These are phyloP conservation scores for Scedosporium apiospermum DNA, from an alignment of 2,329 filamentous ascomycete genomes.

Conservation along the genomic window DNA sequence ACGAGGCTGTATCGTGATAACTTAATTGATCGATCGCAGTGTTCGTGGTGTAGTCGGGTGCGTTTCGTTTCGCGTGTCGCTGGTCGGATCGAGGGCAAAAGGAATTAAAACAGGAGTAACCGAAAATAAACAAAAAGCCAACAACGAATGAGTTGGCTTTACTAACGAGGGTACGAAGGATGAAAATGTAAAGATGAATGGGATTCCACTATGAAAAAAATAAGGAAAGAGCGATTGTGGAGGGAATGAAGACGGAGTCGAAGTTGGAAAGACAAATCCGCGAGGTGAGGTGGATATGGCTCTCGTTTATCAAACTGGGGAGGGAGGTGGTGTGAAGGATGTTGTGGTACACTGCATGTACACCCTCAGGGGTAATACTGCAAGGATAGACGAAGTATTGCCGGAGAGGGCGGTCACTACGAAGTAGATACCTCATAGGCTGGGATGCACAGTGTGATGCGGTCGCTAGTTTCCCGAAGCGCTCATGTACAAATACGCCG, in stretches of 20 bases:
- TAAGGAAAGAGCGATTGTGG: constrained; percentile 5
- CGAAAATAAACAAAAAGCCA: constrained; percentile 1
- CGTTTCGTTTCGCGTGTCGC: neutral
- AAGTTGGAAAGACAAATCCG: neutral
- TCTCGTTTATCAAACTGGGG: constrained; percentile 4
- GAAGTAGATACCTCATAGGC: too few species aligned
- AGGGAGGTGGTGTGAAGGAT: neutral
- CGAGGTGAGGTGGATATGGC: neutral
- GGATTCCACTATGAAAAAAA: neutral
- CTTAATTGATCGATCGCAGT: neutral
- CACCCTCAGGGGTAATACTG: neutral
- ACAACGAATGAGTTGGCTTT: constrained; percentile 4
- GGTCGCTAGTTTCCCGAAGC: too few species aligned
- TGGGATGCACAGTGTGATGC: neutral
- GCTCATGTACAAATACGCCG: too few species aligned
- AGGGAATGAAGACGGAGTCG: neutral
- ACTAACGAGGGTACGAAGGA: neutral
- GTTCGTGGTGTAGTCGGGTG: neutral
- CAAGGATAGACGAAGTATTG: too few species aligned
- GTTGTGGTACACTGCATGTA: neutral
- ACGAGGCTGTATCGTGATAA: neutral
- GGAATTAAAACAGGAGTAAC: constrained; percentile 1
- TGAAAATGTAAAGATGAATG: neutral
- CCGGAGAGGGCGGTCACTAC: too few species aligned
- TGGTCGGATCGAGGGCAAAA: neutral